These are phyloP conservation scores for Bonnemaisonia californica DNA, from an alignment of 31 red algal genomes.

Conservation along the genomic window DNA sequence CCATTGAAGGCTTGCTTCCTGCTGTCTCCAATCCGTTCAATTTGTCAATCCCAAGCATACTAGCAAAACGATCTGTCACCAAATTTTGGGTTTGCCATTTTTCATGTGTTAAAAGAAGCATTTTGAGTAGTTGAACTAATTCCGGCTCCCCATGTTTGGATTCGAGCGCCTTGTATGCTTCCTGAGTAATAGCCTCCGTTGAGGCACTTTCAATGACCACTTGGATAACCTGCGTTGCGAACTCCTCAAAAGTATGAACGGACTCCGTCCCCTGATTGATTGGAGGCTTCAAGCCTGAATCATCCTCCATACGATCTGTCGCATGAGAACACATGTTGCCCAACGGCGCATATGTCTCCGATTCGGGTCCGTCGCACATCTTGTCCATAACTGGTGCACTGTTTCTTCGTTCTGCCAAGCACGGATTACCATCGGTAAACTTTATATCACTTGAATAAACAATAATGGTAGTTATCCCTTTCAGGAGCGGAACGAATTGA, in stretches of 20 bases:
- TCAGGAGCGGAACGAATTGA: constrained; percentile 24
- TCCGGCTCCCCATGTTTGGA: constrained; percentile 17
- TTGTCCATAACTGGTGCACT: not conserved
- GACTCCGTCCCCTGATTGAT: not conserved
- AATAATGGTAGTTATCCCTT: constrained; percentile 30
- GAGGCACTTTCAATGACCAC: constrained; percentile 13
- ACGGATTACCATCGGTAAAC: not conserved
- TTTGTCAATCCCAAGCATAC: constrained; percentile 10
- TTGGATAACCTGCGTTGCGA: not conserved
- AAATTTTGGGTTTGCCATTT: constrained; percentile 46
- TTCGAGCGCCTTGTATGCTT: constrained; percentile 34
- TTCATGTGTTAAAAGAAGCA: constrained; percentile 29
- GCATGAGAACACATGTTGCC: not conserved
- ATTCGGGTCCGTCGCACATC: too few relatives aligned
- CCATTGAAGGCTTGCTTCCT: not conserved
- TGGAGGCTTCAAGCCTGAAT: not conserved
- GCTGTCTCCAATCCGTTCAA: not conserved
- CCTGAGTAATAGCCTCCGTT: constrained; percentile 23
- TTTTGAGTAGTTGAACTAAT: constrained; percentile 30
- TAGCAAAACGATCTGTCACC: constrained; percentile 49
- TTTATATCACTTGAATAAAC: constrained; percentile 34
- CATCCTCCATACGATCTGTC: not conserved
- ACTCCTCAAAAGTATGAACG: constrained; percentile 12
- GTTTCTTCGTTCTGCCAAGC: not conserved
- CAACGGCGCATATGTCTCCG: too few relatives aligned